A percentile compares a stretch with the other conserved stretches of the same genome.
Conservation (phyloP, 495 filamentous ascomycete genomes). For the Gamarada debralockiae region DNA sequence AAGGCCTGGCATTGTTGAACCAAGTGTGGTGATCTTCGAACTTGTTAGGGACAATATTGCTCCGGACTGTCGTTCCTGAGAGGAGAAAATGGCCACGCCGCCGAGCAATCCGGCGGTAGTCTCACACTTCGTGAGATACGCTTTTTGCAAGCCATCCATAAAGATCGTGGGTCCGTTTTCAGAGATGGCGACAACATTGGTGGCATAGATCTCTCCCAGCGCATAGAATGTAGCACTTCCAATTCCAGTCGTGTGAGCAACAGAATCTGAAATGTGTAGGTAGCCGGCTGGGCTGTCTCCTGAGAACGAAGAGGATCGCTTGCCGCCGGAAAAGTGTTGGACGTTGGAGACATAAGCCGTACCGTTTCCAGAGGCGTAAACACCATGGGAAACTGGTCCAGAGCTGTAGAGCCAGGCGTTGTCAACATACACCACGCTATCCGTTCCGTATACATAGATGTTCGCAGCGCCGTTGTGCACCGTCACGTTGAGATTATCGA, state of each 20-base stretch:
- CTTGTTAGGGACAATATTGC: background rate
- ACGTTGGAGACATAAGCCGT: constrained; percentile 12
- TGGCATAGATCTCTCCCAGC: constrained; percentile 2
- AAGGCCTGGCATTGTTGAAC: constrained; percentile 3
- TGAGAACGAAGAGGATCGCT: constrained; percentile 8
- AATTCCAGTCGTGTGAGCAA: constrained; percentile 6
- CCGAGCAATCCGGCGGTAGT: constrained; percentile 11
- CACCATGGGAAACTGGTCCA: constrained; percentile 10
- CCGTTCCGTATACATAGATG: constrained; percentile 12
- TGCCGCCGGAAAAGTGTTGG: constrained; percentile 11
- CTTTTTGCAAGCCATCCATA: constrained; percentile 6
- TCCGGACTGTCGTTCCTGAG: background rate
- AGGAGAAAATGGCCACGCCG: constrained; percentile 10
- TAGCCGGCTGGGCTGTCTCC: constrained; percentile 16
- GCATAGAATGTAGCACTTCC: constrained; percentile 12
- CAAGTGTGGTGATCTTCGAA: constrained; percentile 4
- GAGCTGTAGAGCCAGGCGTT: constrained; percentile 18
- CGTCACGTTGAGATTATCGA: constrained; percentile 17
- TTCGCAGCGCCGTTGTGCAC: constrained; percentile 15
- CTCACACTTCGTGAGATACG: background rate
- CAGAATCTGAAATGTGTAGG: constrained; percentile 9
- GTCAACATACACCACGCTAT: constrained; percentile 2
- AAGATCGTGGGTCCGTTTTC: constrained; percentile 1
- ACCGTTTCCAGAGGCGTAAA: constrained; percentile 18
- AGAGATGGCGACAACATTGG: constrained; percentile 1